Base-by-base conservation (phyloP, 1,284 basidiomycete genomes). In the Tilletia setariae region DNA sequence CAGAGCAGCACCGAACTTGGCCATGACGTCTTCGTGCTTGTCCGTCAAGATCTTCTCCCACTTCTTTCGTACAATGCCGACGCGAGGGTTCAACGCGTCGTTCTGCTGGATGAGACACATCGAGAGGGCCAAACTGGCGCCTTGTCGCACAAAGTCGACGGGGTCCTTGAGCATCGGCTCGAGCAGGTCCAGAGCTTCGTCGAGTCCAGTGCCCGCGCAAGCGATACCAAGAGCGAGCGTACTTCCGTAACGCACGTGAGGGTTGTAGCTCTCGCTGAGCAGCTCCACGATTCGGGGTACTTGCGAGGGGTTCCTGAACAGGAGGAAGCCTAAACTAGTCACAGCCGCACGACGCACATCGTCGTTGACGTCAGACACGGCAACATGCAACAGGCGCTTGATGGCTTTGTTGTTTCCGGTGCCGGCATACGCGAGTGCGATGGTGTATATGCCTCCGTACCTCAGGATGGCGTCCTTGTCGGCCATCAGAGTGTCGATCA, bases 1-100 rank as follows among this genome's bases (percentile, higher is more conserved):
- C 15, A 82, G 72, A 19, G 79, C 75, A 21, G 79, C 79, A 47
- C 81, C 81, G 64, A 82, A 82, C 71, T 81, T 82, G 73, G 81
- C 80, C 81, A 82, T 81, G 0, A 80, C 76, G 43, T 82, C 81
- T 68, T 82, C 81, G 72, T 82, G 81, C 75, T 81, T 81, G 72
- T 82, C 81, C 40, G 71, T 66, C 53, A 82, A 66, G 51, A 80
- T 80, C 73, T 77, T 79, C 69, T 77, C 78, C 35, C 79, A 78
- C 16, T 75, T 74, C 72, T 76, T 79, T 67, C 81, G 77, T 11
- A 74, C 78, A 40, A 66, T 67, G 56, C 73, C 71, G 40, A 77
- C 80, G 56, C 79, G 77, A 2, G 81, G 81, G 71, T 82, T 81
- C 69, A 81, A 76, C 42, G 67, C 67, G 59, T 80, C 78, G 72